Evolutionary conservation across 192 early-diverging fungal species (phyloP), one percentile per base, ranked within the genome.

Genomic region (Dimargaris cristalligena): DNA sequence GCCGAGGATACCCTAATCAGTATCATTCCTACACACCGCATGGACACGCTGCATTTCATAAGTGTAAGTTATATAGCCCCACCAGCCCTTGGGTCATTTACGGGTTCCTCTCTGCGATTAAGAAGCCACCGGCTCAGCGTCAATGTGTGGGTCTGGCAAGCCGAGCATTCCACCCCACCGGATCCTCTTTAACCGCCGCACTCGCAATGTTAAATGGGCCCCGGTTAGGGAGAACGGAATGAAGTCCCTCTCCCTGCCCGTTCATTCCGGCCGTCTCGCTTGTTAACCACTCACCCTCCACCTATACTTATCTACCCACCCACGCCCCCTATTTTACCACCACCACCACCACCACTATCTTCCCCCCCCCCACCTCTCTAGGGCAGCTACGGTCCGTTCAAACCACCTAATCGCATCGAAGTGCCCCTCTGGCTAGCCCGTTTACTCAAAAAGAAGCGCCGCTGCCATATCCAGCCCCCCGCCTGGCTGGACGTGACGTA

Each of bases 371-470:
- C 20, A 41, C 60, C 28, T 29, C 45, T 51, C 25, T 70, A 90
- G 84, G 83, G 84, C n/a, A 62, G 76, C 2, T 75, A 80, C 60
- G 86, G 87, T 4, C 81, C 88, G 0, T 85, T 96, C 61, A 76
- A 81, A 31, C 92, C 92, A 16, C 85, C 90, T n/a, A 69, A 79
- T 11, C 76, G 76, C 57, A 72, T 77, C 25, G 60, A 74, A 62
- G 91, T 92, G 0, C 91, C 90, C 32, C 67, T 94, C 23, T 96
- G 92, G 92, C 78, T 96, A 41, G 91, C 91, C 10, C 59, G 89
- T 22, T 70, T 78, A 33, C 70, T 96, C 59, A 93, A 94, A 63
- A 78, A 78, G 63, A 81, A 86, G 34, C 78, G 86, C 58, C 83
- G 86, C 46, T 91, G 90, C 67, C 79, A 74, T 14, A 89, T 96